Evolutionary conservation across 805 yeast species (phyloP), one percentile per base, ranked within the genome.

Genomic region (Jamesozyma gamospora): DNA sequence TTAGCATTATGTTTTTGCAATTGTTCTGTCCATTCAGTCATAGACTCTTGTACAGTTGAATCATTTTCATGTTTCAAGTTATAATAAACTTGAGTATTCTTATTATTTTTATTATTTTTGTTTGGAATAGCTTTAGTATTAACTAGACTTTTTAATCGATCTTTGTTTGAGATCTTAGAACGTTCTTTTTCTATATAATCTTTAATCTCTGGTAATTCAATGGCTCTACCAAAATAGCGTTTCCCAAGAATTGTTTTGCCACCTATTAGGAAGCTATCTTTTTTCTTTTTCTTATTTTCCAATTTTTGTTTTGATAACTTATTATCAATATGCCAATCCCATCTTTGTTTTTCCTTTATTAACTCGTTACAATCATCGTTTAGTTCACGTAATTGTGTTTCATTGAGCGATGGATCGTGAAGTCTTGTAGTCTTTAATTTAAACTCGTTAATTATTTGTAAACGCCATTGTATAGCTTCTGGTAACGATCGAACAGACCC

Each of bases 181-280:
- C 51, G 34, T 40, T 53, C 48, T 32, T 66, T 60, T 31, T 64
- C 56, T 15, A 76, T 44, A 17, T 73, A 45, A 42, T 69, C 69
- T 38, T 69, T 64, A 7, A 82, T 88, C 45, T 83, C 95, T 0
- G 86, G 82, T 8, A 87, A 61, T 33, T 85, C 90, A 38, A 74
- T 68, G 0, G 95, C 95, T 36, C 95, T 62, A 0, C 96, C 96
- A 60, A 76, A 88, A 58, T 82, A 88, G 40, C 81, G 63, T 46
- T 75, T 76, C 0, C 86, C 86, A 30, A 70, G 65, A 1, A 72
- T 55, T 1, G 51, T 39, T 19, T 58, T 62, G 5, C 60, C 59
- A 17, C 50, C 45, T 8, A 45, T 28, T 18, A 36, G 4, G 13
- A 29, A 36, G 36, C 14, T 7, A 37, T 26, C 31, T 11, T 32